Evolutionary conservation across 768 basidiomycete species (phyloP).

Genomic region (Porpolomopsis calyptriformis): DNA sequence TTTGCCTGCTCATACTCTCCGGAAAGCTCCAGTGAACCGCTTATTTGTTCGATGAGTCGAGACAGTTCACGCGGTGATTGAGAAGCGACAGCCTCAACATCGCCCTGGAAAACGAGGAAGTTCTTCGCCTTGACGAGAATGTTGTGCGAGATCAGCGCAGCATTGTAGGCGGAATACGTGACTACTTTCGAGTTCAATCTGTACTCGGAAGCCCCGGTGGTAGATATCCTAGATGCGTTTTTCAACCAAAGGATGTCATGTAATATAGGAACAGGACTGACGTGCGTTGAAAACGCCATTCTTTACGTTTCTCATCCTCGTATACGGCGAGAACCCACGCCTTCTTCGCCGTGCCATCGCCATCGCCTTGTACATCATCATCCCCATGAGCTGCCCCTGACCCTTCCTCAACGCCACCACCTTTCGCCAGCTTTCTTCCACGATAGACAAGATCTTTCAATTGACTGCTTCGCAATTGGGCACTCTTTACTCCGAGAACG

Average conservation of each 20-base stretch:
- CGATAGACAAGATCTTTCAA: slow-evolving; percentile 95
- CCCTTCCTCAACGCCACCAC: slow-evolving; percentile 11
- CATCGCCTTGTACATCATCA: slow-evolving; percentile 45
- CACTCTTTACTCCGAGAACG: slow-evolving; percentile 92
- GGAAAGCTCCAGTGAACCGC: slow-evolving; percentile 84
- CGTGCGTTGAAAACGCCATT: slow-evolving; percentile 90
- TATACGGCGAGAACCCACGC: slow-evolving; percentile 96
- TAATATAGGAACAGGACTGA: slow-evolving; percentile 42
- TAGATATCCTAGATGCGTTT: slow-evolving; percentile 59
- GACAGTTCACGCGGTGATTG: slow-evolving; percentile 88
- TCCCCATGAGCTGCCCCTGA: slow-evolving; percentile 18
- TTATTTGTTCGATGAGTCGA: slow-evolving; percentile 89
- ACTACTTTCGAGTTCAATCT: slow-evolving; percentile 72
- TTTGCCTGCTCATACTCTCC: slow-evolving; percentile 84
- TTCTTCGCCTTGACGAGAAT: slow-evolving; percentile 99
- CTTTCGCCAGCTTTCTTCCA: slow-evolving; percentile 60
- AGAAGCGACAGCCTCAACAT: slow-evolving; percentile 94
- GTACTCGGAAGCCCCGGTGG: slow-evolving; percentile 83
- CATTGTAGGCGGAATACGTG: slow-evolving; percentile 82
- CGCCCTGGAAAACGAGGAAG: slow-evolving; percentile 98
- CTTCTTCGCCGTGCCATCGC: slow-evolving; percentile 79
- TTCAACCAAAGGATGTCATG: neutral
- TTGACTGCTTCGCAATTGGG: slow-evolving; percentile 85
- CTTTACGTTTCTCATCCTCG: slow-evolving; percentile 62
- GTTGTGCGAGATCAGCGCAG: slow-evolving; percentile 78